These are phyloP conservation scores for Leccinum pachyderme DNA, from an alignment of 1,284 basidiomycete species.

Conservation along the genomic window DNA sequence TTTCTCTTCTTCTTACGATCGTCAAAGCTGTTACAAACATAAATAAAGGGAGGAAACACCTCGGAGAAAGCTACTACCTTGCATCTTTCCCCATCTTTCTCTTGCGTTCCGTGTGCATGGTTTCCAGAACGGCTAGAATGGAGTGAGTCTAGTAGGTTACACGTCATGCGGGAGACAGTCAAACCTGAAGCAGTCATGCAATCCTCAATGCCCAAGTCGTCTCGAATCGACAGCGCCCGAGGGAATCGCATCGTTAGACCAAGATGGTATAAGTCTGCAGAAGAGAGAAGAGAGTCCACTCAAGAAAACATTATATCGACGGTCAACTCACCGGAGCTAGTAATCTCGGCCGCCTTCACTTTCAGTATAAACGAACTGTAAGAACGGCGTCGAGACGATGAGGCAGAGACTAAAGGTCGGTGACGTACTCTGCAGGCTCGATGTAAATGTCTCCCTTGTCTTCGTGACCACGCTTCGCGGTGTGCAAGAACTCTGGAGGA, in stretches of 20 bases:
- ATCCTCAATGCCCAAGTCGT: constrained; percentile 66
- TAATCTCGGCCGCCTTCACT: constrained; percentile 89
- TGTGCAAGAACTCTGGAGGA: constrained; percentile 61
- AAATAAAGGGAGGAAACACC: not conserved
- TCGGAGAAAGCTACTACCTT: constrained; percentile 38
- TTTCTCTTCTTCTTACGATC: constrained; percentile 64
- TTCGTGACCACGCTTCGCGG: constrained; percentile 57
- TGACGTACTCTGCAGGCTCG: constrained; percentile 70
- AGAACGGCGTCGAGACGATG: not conserved
- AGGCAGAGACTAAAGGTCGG: not conserved
- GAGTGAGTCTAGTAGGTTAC: constrained; percentile 1
- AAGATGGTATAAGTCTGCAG: constrained; percentile 67
- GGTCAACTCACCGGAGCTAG: constrained; percentile 53
- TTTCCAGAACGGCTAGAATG: constrained; percentile 50
- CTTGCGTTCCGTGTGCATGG: constrained; percentile 61
- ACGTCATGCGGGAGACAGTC: constrained; percentile 3
- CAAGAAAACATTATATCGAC: not conserved
- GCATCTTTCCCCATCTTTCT: constrained; percentile 63
- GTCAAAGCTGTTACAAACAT: constrained; percentile 39
- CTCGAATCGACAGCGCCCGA: constrained; percentile 76
- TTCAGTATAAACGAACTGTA: constrained; percentile 81
- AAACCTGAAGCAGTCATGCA: constrained; percentile 68
- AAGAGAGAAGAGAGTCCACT: not conserved
- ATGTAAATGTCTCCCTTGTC: constrained; percentile 83
- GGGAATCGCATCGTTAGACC: constrained; percentile 86